Evolutionary conservation across 805 yeast genomes (phyloP).

Genomic region (Barnettozyma wickerhamii): DNA sequence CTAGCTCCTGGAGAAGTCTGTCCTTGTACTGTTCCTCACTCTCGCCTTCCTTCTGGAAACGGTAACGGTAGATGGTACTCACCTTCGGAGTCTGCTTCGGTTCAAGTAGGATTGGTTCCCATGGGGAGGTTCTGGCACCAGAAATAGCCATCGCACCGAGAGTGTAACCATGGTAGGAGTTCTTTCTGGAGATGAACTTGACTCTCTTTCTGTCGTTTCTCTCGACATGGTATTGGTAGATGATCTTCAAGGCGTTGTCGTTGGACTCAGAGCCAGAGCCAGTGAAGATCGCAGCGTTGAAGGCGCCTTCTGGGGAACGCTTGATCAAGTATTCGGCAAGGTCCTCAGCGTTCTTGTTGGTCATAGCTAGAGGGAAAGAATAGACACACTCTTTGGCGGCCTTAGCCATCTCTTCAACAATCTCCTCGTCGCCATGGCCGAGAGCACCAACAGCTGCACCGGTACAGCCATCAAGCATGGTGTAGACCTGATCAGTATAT

Average conservation of each 20-base stretch:
- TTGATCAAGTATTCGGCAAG: conserved; percentile 36
- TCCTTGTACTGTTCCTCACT: conserved; percentile 32
- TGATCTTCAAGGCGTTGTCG: conserved; percentile 55
- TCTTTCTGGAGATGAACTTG: conserved; percentile 35
- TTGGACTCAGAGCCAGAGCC: conserved; percentile 61
- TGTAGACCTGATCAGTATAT: conserved; percentile 23
- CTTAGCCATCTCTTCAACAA: conserved; percentile 31
- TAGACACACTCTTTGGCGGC: conserved; percentile 31
- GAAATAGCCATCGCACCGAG: conserved; percentile 37
- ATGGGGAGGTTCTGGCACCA: conserved; percentile 27
- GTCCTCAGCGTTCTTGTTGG: conserved; percentile 34
- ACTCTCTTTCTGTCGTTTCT: conserved; percentile 33
- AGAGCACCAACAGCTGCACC: conserved; percentile 44
- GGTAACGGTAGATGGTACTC: conserved; percentile 18
- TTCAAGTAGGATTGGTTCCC: conserved; percentile 15
- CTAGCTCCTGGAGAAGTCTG: conserved; percentile 33
- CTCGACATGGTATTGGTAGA: conserved; percentile 36
- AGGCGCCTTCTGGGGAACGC: conserved; percentile 33
- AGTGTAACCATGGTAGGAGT: conserved; percentile 42
- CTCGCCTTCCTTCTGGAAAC: conserved; percentile 23
- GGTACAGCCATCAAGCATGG: conserved; percentile 35
- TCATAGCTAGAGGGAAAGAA: conserved; percentile 24
- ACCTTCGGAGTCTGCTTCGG: conserved; percentile 9
- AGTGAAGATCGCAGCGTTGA: conserved; percentile 35
- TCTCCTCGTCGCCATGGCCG: conserved; percentile 36